phyloP scores from a whole-genome alignment of 768 basidiomycete genomes.

The Pleurotus tuber-regium region DNA sequence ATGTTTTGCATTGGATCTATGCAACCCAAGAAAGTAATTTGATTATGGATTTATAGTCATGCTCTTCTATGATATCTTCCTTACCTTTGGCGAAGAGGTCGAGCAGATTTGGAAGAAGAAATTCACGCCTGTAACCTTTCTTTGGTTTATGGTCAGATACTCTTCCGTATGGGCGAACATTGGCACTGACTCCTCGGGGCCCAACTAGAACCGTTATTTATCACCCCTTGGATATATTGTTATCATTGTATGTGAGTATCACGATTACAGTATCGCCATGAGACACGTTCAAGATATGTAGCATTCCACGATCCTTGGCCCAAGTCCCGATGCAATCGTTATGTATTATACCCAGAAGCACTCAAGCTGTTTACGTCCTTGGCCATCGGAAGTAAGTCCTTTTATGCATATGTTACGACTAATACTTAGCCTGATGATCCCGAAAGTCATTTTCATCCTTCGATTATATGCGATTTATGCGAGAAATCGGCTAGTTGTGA shows the following conservation, averaged over 20 bases:
- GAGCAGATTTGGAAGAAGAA: constrained; percentile 30
- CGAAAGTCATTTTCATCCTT: constrained; percentile 27
- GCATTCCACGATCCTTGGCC: constrained; percentile 34
- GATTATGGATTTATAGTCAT: constrained; percentile 21
- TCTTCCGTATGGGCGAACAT: not conserved
- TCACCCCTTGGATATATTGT: constrained; percentile 33
- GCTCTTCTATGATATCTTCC: constrained; percentile 34
- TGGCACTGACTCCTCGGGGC: too few species aligned
- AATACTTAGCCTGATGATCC: not conserved
- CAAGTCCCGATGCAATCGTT: constrained; percentile 28
- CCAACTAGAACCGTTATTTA: constrained; percentile 37
- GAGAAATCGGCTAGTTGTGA: constrained; percentile 17
- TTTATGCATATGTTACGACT: not conserved
- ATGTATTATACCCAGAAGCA: constrained; percentile 33
- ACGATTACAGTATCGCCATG: not conserved
- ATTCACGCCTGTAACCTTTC: not conserved
- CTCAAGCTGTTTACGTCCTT: constrained; percentile 29
- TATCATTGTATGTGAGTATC: constrained; percentile 30
- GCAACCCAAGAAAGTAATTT: too few species aligned
- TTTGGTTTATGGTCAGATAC: not conserved
- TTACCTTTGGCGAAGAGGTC: constrained; percentile 34
- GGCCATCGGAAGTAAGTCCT: constrained; percentile 28
- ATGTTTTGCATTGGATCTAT: not conserved
- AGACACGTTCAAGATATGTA: constrained; percentile 4
- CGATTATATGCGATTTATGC: constrained; percentile 30